phyloP scores from a whole-genome alignment of 108 stramenopile species.

The Cyclotella cryptica region DNA sequence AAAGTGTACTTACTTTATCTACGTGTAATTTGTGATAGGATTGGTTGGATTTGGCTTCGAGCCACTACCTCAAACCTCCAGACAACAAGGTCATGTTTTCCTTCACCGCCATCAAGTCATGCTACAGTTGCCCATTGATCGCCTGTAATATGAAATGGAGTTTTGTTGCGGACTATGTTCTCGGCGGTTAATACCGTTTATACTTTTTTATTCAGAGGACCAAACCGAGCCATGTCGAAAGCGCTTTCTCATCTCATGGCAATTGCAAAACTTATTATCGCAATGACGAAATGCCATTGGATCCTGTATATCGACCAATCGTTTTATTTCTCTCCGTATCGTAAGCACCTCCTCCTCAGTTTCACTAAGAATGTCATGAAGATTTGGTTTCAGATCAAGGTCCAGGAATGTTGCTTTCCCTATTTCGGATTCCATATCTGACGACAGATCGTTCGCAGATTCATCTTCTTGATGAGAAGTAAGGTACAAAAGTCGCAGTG shows the following conservation, averaged over 20 bases:
- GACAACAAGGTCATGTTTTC: no score
- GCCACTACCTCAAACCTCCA: no score
- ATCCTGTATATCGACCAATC: conserved; percentile 70
- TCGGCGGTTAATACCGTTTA: background rate
- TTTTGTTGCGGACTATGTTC: no score
- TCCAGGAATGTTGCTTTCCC: conserved; percentile 72
- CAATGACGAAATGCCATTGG: conserved; percentile 77
- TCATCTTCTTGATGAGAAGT: conserved; percentile 57
- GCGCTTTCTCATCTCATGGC: conserved; percentile 71
- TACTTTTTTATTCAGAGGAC: background rate
- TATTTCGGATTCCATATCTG: background rate
- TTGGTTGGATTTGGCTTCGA: no score
- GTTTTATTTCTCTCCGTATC: conserved; percentile 60
- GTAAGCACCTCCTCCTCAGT: conserved; percentile 59
- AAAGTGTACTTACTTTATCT: no score
- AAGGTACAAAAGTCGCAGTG: conserved; percentile 76
- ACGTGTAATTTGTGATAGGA: no score
- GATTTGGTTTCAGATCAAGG: conserved; percentile 63
- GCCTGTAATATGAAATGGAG: no score
- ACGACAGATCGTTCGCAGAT: conserved; percentile 13
- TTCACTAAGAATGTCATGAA: conserved; percentile 57
- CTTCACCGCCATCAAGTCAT: no score
- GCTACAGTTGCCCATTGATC: no score
- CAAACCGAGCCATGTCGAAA: conserved; percentile 76
- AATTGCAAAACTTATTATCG: conserved; percentile 84